phyloP scores from a whole-genome alignment of 164 flowering plant genomes.

The Santalum album region DNA sequence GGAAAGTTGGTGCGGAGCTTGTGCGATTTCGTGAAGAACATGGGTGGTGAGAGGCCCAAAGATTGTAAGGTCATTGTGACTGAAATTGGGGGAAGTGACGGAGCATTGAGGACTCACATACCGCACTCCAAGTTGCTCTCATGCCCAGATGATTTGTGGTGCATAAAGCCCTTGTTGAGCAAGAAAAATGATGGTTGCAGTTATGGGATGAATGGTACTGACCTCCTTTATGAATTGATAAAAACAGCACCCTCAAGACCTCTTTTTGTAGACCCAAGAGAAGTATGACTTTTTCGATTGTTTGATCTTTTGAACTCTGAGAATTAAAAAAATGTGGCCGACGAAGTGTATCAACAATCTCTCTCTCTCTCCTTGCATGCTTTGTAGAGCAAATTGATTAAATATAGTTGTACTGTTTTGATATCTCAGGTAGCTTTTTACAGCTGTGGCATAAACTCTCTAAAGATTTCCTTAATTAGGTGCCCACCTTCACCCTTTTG shows the following conservation, averaged over 20 bases:
- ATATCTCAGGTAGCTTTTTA: too few species aligned
- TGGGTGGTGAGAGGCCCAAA: constrained; percentile 24
- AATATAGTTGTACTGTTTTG: too few species aligned
- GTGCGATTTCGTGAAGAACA: constrained; percentile 44
- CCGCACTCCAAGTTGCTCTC: constrained; percentile 61
- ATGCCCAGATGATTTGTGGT: constrained; percentile 65
- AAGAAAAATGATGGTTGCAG: too few species aligned
- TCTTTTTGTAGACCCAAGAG: constrained; percentile 79
- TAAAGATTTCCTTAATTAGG: constrained; percentile 35
- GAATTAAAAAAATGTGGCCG: neutral
- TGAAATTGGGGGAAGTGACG: constrained; percentile 39
- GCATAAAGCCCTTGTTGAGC: constrained; percentile 37
- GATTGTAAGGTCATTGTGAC: constrained; percentile 46
- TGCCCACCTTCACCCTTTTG: constrained; percentile 15
- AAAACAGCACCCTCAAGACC: constrained; percentile 20
- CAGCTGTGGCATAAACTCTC: too few species aligned
- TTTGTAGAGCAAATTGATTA: too few species aligned
- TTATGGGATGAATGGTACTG: constrained; percentile 8
- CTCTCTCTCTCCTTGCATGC: constrained; percentile 20
- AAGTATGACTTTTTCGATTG: constrained; percentile 27
- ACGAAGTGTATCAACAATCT: neutral
- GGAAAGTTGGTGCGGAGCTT: constrained; percentile 29
- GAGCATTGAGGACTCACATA: constrained; percentile 21
- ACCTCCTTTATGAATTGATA: constrained; percentile 12
- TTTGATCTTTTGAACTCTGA: constrained; percentile 5